Evolutionary conservation across 164 flowering plant species (phyloP), one percentile per base, ranked within the genome.

Genomic region (Buxus sempervirens): DNA sequence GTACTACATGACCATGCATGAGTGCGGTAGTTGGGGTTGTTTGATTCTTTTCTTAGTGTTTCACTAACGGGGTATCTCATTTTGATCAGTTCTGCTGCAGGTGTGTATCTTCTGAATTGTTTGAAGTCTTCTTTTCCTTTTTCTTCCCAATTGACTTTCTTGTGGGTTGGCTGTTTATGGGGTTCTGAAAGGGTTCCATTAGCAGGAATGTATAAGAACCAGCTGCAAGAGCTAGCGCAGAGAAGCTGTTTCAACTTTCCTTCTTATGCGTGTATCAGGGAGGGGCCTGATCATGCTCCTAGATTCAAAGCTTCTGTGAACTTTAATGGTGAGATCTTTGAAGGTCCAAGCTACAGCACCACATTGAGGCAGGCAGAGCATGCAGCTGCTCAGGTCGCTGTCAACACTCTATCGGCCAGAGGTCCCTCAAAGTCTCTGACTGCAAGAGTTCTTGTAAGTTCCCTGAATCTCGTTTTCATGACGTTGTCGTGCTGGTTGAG

Each of bases 201-300:
- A 27, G 23, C 60, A 78, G 81, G 73, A n/a, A 90, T 90, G 96
- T 88, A 75, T 73, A 90, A 90, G 88, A 90, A 90, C 75, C 96
- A 90, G 87, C 75, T 90, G 69, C 96, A 90, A 71, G 96, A 90
- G 73, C 86, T 90, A 66, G 93, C 96, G 49, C 96, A 90, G 74
- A 82, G 96, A 73, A 90, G 96, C 78, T 90, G 93, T 65, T 90
- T 90, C 77, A 90, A 84, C 68, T 85, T 90, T 36, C 93, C 96
- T 26, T 80, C 90, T 25, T 90, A 90, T 66, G 69, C 88, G 8
- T 85, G 88, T 70, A 75, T 84, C 28, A 76, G 93, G 64, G 90
- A 88, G 79, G 96, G 96, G 49, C 96, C 96, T 41, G 96, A 90
- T 81, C 96, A 90, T 80, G 96, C 96, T 45, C 93, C 93, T 16